A percentile compares a stretch with the other conserved stretches of the same genome.
Conservation (phyloP, 139 green algal species). For the Desmodesmus armatus region DNA sequence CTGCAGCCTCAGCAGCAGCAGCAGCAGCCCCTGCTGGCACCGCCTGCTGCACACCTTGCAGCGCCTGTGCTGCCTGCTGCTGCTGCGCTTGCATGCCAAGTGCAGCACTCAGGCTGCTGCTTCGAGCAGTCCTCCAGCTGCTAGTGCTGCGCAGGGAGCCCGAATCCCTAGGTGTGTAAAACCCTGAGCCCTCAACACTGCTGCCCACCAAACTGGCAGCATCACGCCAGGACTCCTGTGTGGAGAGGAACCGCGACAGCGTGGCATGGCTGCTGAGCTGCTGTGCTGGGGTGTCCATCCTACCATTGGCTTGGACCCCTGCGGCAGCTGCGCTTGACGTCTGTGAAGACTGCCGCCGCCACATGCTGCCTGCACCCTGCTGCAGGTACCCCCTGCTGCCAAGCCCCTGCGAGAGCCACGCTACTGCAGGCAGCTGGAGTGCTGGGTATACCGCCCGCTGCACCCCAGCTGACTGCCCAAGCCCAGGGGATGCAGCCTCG, state of each 20-base stretch:
- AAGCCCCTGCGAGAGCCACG: not conserved
- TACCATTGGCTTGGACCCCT: no score
- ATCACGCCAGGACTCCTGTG: not conserved
- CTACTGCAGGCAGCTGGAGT: conserved; percentile 32
- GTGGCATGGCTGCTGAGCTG: not conserved
- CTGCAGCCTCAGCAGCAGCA: not conserved
- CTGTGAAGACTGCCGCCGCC: not conserved
- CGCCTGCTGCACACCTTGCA: not conserved
- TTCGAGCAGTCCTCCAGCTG: conserved; percentile 1
- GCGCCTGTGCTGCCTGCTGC: not conserved
- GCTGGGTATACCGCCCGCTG: no score
- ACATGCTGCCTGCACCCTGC: no score
- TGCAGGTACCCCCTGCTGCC: conserved; percentile 14
- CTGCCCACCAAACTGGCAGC: not conserved
- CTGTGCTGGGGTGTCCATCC: not conserved
- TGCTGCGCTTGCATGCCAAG: not conserved
- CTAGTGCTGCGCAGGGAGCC: not conserved
- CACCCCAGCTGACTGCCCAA: no score
- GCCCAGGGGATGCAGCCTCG: not conserved
- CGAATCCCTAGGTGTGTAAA: not conserved
- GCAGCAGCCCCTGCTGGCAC: conserved; percentile 8
- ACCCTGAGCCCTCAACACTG: not conserved
- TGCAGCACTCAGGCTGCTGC: not conserved
- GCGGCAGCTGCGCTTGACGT: conserved; percentile 3
- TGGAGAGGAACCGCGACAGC: not conserved